phyloP scores from a whole-genome alignment of 2,329 filamentous ascomycete species.

The Pleomassaria siparia region DNA sequence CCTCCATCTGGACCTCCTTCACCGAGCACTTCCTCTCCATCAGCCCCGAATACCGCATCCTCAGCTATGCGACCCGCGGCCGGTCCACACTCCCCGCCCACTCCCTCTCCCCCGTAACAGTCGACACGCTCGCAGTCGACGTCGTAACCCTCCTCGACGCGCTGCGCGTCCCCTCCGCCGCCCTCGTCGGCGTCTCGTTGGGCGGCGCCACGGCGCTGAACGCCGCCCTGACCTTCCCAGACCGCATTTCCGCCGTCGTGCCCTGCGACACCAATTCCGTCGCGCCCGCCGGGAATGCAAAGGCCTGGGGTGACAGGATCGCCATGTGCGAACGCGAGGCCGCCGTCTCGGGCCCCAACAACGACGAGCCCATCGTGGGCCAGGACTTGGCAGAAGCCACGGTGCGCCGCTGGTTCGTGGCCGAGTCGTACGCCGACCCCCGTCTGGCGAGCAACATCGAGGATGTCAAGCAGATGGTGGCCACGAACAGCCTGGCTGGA shows the following conservation, averaged over 20 bases:
- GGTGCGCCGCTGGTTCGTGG: conserved; percentile 73
- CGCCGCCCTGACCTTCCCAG: conserved; percentile 67
- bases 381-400: conserved; percentile 68
- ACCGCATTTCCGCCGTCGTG: conserved; percentile 62
- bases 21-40: conserved; percentile 61
- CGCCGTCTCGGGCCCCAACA: conserved; percentile 41
- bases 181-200: conserved; percentile 75
- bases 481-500: conserved; percentile 67
- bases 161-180: conserved; percentile 67
- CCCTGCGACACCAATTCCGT: conserved; percentile 78
- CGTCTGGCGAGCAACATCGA: conserved; percentile 52
- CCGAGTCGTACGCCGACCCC: conserved; percentile 58
- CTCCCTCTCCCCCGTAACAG: conserved; percentile 48
- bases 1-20: conserved; percentile 80
- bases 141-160: conserved; percentile 66
- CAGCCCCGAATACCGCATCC: conserved; percentile 66
- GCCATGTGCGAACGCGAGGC: conserved; percentile 63
- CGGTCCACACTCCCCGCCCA: conserved; percentile 53
- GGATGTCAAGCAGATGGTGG: conserved; percentile 69
- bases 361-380: conserved; percentile 61
- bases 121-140: conserved; percentile 70
- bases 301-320: conserved; percentile 78
- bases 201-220: conserved; percentile 78
- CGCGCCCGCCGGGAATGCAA: conserved; percentile 71
- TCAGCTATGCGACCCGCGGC: conserved; percentile 78